A percentile compares a stretch with the other conserved stretches of the same genome.
Conservation (phyloP, 176 grass and related monocot species). For the Bromus sterilis region DNA sequence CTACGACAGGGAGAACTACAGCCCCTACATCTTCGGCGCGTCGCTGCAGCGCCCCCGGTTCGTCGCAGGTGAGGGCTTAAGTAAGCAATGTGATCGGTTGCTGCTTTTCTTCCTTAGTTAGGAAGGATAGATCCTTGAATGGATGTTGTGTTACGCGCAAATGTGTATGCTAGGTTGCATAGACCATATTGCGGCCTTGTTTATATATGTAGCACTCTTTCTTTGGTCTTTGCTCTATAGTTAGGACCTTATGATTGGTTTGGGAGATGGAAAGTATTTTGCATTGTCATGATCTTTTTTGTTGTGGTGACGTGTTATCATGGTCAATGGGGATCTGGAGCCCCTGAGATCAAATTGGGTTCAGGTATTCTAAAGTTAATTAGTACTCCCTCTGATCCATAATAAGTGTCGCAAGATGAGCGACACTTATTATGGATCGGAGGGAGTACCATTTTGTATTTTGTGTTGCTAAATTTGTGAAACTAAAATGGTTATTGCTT, state of each 20-base stretch:
- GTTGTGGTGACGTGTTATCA: not conserved
- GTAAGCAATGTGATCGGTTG: not conserved
- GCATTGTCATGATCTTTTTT: not conserved
- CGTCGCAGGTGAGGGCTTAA: conserved; percentile 60
- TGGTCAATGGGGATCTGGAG: not conserved
- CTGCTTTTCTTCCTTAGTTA: not conserved
- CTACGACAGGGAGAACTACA: conserved; percentile 73
- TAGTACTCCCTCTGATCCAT: too few species aligned
- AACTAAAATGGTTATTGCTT: not conserved
- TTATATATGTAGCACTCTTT: not conserved
- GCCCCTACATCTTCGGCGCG: conserved; percentile 65
- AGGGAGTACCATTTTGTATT: not conserved
- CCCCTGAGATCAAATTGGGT: not conserved
- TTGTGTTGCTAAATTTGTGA: not conserved
- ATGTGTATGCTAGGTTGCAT: not conserved
- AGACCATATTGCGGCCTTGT: not conserved
- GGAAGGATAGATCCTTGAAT: not conserved
- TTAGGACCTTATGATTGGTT: conserved; percentile 1
- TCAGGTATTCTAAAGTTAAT: not conserved
- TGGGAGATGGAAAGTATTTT: not conserved
- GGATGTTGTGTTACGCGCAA: not conserved
- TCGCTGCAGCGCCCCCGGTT: conserved; percentile 90
- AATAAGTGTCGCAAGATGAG: too few species aligned
- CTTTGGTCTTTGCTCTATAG: not conserved
- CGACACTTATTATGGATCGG: too few species aligned